Conservation (phyloP, 179 eudicot genomes). For the Silene coronaria region DNA sequence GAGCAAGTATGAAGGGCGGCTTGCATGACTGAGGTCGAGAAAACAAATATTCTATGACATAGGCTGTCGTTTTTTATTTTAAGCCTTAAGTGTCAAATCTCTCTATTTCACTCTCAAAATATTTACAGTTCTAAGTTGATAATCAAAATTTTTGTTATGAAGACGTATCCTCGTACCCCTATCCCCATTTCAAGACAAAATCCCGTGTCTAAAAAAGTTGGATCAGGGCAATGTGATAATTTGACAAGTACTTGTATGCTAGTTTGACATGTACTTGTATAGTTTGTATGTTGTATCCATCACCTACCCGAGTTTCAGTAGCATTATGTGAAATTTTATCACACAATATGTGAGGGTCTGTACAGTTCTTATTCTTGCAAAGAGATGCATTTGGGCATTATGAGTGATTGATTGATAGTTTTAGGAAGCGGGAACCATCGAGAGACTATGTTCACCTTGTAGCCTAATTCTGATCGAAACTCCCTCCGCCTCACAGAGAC, state of each 20-base stretch:
- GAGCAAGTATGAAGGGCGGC: background rate
- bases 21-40: background rate
- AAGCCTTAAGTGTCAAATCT: background rate
- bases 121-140: background rate
- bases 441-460: constrained; percentile 2
- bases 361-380: background rate
- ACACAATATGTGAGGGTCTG: background rate
- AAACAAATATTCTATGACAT: background rate
- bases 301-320: background rate
- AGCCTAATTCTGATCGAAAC: constrained; percentile 5
- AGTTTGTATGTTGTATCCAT: too few species aligned
- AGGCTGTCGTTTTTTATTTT: too few species aligned
- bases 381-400: background rate
- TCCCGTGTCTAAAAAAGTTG: background rate
- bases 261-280: background rate
- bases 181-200: too few species aligned
- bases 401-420: background rate
- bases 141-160: background rate
- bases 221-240: background rate
- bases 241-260: background rate
- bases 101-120: background rate
- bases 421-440: background rate
- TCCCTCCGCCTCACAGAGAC: constrained; percentile 17
- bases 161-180: too few species aligned
- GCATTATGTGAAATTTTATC: background rate